These are phyloP conservation scores for Neopestalotiopsis sp. DNA, from an alignment of 2,329 filamentous ascomycete species.

Conservation along the genomic window DNA sequence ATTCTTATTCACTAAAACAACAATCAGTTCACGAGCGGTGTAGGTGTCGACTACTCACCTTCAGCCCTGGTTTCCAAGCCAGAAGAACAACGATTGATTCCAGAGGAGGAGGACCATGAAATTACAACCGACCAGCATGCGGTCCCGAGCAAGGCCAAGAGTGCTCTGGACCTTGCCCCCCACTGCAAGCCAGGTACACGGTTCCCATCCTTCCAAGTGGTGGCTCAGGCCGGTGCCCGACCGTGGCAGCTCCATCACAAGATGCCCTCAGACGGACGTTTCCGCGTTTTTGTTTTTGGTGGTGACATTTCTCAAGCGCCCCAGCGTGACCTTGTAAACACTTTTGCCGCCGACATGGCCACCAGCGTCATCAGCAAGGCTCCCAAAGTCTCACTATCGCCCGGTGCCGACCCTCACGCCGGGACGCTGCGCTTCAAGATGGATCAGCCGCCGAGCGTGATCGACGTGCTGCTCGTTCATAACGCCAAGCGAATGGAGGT, in stretches of 20 bases:
- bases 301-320: conserved; percentile 52
- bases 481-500: conserved; percentile 52
- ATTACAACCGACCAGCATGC: conserved; percentile 20
- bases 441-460: conserved; percentile 46
- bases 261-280: conserved; percentile 58
- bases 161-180: conserved; percentile 45
- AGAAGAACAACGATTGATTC: neutral
- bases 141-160: conserved; percentile 24
- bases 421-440: conserved; percentile 27
- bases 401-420: conserved; percentile 24
- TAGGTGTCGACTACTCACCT: conserved; percentile 61
- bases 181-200: conserved; percentile 57
- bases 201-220: conserved; percentile 59
- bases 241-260: conserved; percentile 62
- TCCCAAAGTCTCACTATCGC: conserved; percentile 27
- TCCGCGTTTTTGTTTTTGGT: conserved; percentile 62
- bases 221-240: conserved; percentile 57
- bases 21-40: conserved; percentile 24
- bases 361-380: conserved; percentile 48
- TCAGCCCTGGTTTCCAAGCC: conserved; percentile 62
- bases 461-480: conserved; percentile 68
- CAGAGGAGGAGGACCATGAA: conserved; percentile 47
- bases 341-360: conserved; percentile 51
- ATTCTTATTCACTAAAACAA: neutral
- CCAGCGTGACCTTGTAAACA: conserved; percentile 50